Percentiles rank a stretch among this genome's conserved stretches.
These are phyloP conservation scores for Sporisorium graminicola DNA, from an alignment of 1,284 basidiomycete genomes.

Conservation along the genomic window DNA sequence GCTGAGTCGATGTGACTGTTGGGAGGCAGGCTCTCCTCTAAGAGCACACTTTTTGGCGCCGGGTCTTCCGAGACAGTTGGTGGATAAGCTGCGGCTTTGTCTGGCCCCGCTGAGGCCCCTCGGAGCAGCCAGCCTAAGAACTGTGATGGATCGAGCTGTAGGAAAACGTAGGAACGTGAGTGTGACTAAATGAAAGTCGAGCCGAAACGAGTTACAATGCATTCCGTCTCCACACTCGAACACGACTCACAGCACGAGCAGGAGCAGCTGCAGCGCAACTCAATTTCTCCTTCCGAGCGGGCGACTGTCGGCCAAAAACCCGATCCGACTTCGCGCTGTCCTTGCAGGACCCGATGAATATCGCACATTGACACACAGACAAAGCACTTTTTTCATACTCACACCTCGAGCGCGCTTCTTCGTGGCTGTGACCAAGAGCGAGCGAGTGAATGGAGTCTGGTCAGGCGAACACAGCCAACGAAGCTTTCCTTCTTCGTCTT, in stretches of 20 bases:
- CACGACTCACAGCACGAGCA: too few relatives aligned
- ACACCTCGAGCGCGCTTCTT: not conserved
- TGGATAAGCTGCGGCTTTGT: not conserved
- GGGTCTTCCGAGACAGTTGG: not conserved
- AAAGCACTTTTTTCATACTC: not conserved
- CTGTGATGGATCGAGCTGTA: not conserved
- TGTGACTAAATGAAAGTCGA: not conserved
- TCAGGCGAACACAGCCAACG: not conserved
- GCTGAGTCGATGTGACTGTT: conserved; percentile 10
- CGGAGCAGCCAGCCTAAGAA: not conserved
- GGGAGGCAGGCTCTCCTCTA: not conserved
- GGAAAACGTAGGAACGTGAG: conserved; percentile 1
- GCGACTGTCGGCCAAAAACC: conserved; percentile 4
- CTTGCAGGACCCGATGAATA: not conserved
- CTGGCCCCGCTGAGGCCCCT: not conserved
- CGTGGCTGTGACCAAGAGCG: not conserved
- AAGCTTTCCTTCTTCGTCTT: not conserved
- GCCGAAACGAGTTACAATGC: not conserved
- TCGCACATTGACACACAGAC: not conserved
- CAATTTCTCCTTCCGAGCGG: conserved; percentile 2
- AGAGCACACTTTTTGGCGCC: not conserved
- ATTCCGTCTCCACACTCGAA: not conserved
- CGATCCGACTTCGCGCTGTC: not conserved
- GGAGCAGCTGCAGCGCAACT: not conserved
- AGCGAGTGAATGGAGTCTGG: not conserved